Conservation (phyloP, 2,329 filamentous ascomycete species). For the Drechslerella dactyloides region DNA sequence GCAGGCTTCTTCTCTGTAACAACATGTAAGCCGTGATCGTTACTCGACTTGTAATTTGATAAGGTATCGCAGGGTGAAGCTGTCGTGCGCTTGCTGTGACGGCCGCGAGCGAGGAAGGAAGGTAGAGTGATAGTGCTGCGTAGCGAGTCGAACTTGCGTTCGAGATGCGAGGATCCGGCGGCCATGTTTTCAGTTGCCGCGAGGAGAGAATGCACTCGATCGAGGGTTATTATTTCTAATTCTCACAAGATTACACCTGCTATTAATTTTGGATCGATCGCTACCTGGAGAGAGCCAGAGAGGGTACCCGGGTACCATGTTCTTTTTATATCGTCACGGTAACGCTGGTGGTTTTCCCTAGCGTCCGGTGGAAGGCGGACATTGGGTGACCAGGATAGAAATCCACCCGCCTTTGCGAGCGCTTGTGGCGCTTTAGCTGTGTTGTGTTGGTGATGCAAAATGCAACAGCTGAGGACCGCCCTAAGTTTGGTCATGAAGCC, state of each 20-base stretch:
- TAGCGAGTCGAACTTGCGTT: too few species aligned
- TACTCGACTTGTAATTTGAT: too few species aligned
- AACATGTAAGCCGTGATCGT: neutral
- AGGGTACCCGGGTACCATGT: neutral
- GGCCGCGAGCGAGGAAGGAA: neutral
- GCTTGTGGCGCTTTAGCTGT: neutral
- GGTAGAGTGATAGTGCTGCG: too few species aligned
- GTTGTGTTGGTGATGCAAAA: neutral
- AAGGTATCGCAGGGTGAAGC: neutral
- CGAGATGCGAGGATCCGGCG: too few species aligned
- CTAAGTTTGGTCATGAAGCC: too few species aligned
- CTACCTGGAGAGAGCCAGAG: neutral
- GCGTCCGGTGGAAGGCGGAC: neutral
- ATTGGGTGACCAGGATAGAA: neutral
- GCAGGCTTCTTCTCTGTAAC: neutral
- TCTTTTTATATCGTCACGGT: neutral
- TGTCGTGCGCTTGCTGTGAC: neutral
- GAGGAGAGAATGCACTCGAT: too few species aligned
- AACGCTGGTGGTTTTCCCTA: neutral
- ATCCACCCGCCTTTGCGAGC: neutral
- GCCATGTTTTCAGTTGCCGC: too few species aligned
- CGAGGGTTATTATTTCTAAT: too few species aligned
- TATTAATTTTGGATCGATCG: too few species aligned
- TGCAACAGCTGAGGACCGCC: neutral
- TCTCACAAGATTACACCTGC: too few species aligned